Evolutionary conservation across 164 flowering plant species (phyloP), one percentile per base, ranked within the genome.

Genomic region (Umbilicus rupestris): DNA sequence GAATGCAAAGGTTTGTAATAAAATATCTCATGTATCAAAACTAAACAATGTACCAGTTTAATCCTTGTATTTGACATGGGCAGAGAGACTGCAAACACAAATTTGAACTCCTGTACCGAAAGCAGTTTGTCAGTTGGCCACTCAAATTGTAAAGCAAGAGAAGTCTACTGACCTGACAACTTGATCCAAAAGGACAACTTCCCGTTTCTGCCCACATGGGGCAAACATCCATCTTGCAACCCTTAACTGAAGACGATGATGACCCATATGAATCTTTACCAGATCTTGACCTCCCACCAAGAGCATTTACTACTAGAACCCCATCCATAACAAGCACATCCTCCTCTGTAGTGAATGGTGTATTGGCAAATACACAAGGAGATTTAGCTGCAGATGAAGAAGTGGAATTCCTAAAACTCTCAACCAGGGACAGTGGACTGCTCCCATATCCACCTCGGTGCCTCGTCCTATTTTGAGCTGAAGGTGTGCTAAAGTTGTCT

Each of bases 321-420:
- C 76, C 88, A 31, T 87, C 92, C 83, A 87, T 78, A 28, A 85
- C 87, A 11, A 83, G 69, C 62, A 84, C 85, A 8, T 81, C 89
- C 67, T 85, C 92, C 57, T 75, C 81, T 37, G 66, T 73, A 68
- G 71, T 73, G 49, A 72, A 8, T 28, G 59, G 15, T 28, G 17
- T 14, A 26, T 26, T 52, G 17, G 17, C 31, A 52, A 52, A 24
- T 3, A 24, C 59, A 26, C 16, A 11, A 52, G 59, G 31, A 52
- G 59, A 52, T 28, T 6, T 52, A 3, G 17, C 11, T 26, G 31
- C 60, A 2, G 31, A 26, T 10, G 31, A 28, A 24, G 19, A 24
- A 52, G 16, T 52, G 17, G 31, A 52, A 24, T 10, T 52, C 31
- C 59, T 17, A 24, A 28, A 26, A 52, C 59, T 52, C 59, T 52